Percentiles rank a stretch among this genome's conserved stretches.
phyloP scores from a whole-genome alignment of 1,284 basidiomycete species.

The Rhodotorula sp. region DNA sequence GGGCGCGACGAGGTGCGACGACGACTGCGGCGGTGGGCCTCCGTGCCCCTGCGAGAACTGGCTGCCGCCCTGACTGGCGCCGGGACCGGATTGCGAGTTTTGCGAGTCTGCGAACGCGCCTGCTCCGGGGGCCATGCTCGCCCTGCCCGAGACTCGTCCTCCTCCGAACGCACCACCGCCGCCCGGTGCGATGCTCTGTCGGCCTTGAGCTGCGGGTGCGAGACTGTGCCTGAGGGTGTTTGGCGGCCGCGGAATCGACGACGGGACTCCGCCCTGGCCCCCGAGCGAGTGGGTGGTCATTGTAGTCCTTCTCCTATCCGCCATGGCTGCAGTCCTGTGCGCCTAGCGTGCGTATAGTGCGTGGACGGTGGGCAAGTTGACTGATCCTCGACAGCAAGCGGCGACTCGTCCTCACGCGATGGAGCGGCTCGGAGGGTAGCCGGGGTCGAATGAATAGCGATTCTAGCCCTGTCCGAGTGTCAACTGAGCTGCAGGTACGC shows the following conservation, averaged over 20 bases:
- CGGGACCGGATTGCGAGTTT: not conserved
- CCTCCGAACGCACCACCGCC: not conserved
- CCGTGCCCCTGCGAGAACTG: constrained; percentile 34
- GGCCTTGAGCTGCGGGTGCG: constrained; percentile 4
- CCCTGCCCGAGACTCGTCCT: not conserved
- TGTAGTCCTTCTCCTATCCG: constrained; percentile 33
- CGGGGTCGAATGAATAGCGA: too few species aligned
- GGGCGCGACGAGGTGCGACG: constrained; percentile 3
- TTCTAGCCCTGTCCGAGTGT: too few species aligned
- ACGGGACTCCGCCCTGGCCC: constrained; percentile 12
- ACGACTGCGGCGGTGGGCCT: not conserved
- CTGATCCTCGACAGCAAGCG: not conserved
- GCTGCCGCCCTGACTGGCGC: constrained; percentile 7
- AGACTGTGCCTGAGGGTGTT: constrained; percentile 26
- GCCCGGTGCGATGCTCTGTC: constrained; percentile 1
- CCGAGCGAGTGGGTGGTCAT: constrained; percentile 5
- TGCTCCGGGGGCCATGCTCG: constrained; percentile 9
- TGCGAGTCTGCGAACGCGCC: constrained; percentile 2
- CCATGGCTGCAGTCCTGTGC: constrained; percentile 17
- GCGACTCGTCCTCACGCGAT: too few species aligned
- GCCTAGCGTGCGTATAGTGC: not conserved
- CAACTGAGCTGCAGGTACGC: too few species aligned
- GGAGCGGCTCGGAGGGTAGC: too few species aligned
- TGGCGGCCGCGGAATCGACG: constrained; percentile 28
- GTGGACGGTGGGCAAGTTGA: constrained; percentile 8